Base-by-base conservation (phyloP, 2,329 filamentous ascomycete species). In the Chaetomium sp. region DNA sequence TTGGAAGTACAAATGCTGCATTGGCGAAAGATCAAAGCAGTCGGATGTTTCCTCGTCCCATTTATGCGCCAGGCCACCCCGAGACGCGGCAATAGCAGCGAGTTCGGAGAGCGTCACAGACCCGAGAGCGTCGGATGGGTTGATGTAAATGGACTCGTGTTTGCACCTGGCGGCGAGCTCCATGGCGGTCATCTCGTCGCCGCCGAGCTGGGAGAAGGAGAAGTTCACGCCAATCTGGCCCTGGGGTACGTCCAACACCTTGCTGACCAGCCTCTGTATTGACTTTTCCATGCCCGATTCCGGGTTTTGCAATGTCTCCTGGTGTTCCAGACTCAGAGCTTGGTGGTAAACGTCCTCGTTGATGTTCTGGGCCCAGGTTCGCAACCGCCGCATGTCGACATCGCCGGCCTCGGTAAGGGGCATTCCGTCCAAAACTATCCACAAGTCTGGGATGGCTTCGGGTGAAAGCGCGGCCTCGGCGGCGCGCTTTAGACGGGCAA, bases 321-420 rank as follows among this genome's bases (percentile, higher is more conserved):
- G 75, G 9, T 74, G 75, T 27, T 79, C 76, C 23, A 83, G 72
- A 56, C 76, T 77, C 72, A 81, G 76, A 50, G 84, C 79, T 56
- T 79, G 79, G 50, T 78, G 75, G 68, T 83, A 79, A 27, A 77
- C 67, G 31, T 79, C 75, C 60, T 83, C 78, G 65, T 82, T 81
- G 55, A 81, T 78, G 67, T 85, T 84, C 72, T 85, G 82, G 29
- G 80, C 79, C 83, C 83, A 85, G 3, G 81, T 83, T 64, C 83
- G 82, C 51, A 85, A 69, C 63, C 75, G 77, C 35, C 81, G 76
- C 50, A 77, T 74, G 69, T 84, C 76, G 57, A 78, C 72, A 23
- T 76, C 73, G 16, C 78, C 79, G 13, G 74, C 69, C 0, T 75
- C 73, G 55, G 76, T 76, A n/a, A 78, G 60, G 7, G 81, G 81